Percentiles rank a stretch among this genome's conserved stretches.
Evolutionary conservation across 2,329 filamentous ascomycete genomes (phyloP).

Genomic region (Aspergillus sp.): DNA sequence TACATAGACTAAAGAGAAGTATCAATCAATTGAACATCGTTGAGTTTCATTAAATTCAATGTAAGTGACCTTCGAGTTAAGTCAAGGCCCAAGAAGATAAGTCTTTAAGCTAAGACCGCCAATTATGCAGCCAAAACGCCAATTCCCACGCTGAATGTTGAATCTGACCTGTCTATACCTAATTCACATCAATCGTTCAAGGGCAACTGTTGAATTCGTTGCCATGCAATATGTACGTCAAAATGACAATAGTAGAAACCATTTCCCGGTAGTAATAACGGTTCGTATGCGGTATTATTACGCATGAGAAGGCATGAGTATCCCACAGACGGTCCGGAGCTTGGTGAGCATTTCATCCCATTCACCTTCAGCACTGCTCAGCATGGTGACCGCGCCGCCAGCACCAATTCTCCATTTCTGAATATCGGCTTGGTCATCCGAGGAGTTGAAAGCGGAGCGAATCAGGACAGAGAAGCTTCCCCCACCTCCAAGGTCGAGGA

Average conservation of each 20-base stretch:
- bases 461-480: constrained; percentile 94
- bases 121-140: constrained; percentile 9
- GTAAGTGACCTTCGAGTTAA: neutral
- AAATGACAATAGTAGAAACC: neutral
- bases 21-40: neutral
- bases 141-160: constrained; percentile 29
- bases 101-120: neutral
- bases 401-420: constrained; percentile 77
- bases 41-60: neutral
- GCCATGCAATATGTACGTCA: constrained; percentile 9
- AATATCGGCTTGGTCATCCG: constrained; percentile 24
- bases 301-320: constrained; percentile 36
- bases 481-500: constrained; percentile 79
- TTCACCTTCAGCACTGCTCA: constrained; percentile 78
- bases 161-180: constrained; percentile 21
- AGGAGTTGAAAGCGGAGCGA: constrained; percentile 65
- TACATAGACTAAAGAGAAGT: neutral
- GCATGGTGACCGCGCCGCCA: constrained; percentile 82
- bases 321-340: constrained; percentile 49
- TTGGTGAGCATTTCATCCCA: constrained; percentile 89
- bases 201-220: constrained; percentile 31
- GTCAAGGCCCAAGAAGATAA: neutral
- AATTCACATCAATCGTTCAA: constrained; percentile 5
- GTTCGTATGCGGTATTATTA: neutral
- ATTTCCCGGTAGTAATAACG: neutral